Percentiles rank a stretch among this genome's conserved stretches.
Conservation (phyloP, 805 yeast genomes). For the Wickerhamomyces silvicola region DNA sequence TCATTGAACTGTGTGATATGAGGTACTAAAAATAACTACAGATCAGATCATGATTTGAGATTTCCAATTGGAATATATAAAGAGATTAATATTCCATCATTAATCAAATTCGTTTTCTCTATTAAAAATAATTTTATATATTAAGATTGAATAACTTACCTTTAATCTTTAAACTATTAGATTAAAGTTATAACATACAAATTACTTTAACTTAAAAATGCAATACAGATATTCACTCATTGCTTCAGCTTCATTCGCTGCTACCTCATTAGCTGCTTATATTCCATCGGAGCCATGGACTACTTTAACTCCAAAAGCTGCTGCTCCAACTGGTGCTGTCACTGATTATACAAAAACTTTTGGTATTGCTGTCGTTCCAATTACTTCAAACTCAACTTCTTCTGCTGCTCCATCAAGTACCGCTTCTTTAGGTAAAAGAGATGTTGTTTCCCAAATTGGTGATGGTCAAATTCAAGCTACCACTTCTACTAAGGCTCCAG, state of each 20-base stretch:
- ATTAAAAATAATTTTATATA: no score
- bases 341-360: conserved; percentile 22
- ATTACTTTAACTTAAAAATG: no score
- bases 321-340: conserved; percentile 19
- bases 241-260: conserved; percentile 39
- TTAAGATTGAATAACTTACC: no score
- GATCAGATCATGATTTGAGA: no score
- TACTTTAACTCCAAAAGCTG: conserved; percentile 13
- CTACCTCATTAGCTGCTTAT: conserved; percentile 50
- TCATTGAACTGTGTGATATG: no score
- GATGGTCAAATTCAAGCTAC: conserved; percentile 17
- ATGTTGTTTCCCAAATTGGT: conserved; percentile 16
- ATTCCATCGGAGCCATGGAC: conserved; percentile 50
- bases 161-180: no score
- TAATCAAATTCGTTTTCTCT: no score
- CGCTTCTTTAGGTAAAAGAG: no score
- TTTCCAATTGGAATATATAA: no score
- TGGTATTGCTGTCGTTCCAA: conserved; percentile 16
- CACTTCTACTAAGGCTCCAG: conserved; percentile 4
- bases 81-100: no score
- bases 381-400: conserved; percentile 25
- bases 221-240: conserved; percentile 36
- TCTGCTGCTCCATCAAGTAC: conserved; percentile 15
- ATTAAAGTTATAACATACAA: no score
- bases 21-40: no score